phyloP scores from a whole-genome alignment of 257 asterid genomes.

The Solanum etuberosum region DNA sequence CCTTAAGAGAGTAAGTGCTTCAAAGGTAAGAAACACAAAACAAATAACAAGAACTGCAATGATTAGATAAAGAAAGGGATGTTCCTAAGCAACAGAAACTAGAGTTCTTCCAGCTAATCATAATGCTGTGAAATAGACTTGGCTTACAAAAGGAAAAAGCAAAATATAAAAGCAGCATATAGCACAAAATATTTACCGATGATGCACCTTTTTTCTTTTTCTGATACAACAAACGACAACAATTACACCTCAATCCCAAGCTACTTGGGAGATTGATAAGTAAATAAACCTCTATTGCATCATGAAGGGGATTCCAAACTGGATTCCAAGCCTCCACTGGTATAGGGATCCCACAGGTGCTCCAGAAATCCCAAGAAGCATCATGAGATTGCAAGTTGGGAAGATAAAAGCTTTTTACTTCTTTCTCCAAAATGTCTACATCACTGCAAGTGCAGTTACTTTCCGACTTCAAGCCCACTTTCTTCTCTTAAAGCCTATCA shows the following conservation, averaged over 20 bases:
- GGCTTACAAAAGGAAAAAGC: neutral
- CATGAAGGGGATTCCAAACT: neutral
- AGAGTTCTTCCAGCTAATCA: neutral
- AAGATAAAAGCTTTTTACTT: neutral
- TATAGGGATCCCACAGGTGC: neutral
- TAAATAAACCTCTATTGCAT: neutral
- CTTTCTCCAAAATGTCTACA: neutral
- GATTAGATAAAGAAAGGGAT: neutral
- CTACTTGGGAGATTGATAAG: neutral
- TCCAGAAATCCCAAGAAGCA: neutral
- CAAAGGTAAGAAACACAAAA: neutral
- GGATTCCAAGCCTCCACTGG: neutral
- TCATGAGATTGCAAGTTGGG: neutral
- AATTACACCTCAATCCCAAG: neutral
- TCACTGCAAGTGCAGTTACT: neutral
- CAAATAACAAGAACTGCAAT: neutral
- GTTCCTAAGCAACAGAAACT: neutral
- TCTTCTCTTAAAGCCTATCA: neutral
- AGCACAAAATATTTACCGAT: neutral
- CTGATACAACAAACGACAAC: neutral
- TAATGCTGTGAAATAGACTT: neutral
- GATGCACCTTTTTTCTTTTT: neutral
- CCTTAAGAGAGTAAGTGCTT: slow-evolving; percentile 32
- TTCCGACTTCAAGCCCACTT: neutral
- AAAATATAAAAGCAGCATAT: neutral